phyloP scores from a whole-genome alignment of 371 early-diverging fungal genomes.

The Lichtheimia ornata region DNA sequence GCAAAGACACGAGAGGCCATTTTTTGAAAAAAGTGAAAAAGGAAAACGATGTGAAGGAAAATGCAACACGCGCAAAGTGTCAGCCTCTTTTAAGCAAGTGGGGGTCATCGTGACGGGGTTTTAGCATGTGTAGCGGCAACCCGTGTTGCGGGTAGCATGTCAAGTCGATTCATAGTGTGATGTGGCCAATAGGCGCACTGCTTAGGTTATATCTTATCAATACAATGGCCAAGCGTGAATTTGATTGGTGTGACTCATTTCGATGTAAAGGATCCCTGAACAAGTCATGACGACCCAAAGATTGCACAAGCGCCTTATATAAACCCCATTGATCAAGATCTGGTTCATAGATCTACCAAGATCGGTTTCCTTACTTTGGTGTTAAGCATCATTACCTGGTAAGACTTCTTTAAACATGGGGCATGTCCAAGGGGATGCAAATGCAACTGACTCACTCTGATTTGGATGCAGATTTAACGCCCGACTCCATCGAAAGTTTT shows the following conservation, averaged over 20 bases:
- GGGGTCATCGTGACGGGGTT: slow-evolving; percentile 13
- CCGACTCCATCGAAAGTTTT: slow-evolving; percentile 8
- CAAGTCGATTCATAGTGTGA: slow-evolving; percentile 17
- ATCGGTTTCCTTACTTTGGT: neutral
- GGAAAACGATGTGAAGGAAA: slow-evolving; percentile 14
- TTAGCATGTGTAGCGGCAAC: neutral
- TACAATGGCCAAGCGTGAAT: slow-evolving; percentile 1
- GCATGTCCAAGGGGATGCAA: no score
- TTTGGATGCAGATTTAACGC: neutral
- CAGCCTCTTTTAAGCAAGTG: slow-evolving; percentile 10
- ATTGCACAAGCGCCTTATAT: no score
- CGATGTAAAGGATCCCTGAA: slow-evolving; percentile 10
- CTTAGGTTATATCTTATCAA: slow-evolving; percentile 16
- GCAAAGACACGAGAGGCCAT: slow-evolving; percentile 49
- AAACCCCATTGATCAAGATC: neutral
- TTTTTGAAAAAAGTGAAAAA: slow-evolving; percentile 8
- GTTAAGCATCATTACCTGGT: no score
- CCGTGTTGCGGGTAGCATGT: neutral
- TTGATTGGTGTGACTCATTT: slow-evolving; percentile 56
- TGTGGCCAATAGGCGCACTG: slow-evolving; percentile 22
- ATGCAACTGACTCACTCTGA: slow-evolving; percentile 5
- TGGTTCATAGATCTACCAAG: neutral
- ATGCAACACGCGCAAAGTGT: slow-evolving; percentile 1
- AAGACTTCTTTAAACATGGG: no score
- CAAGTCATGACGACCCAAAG: no score